Evolutionary conservation across 805 yeast genomes (phyloP).

Genomic region (Sungouiozyma intestinalis): DNA sequence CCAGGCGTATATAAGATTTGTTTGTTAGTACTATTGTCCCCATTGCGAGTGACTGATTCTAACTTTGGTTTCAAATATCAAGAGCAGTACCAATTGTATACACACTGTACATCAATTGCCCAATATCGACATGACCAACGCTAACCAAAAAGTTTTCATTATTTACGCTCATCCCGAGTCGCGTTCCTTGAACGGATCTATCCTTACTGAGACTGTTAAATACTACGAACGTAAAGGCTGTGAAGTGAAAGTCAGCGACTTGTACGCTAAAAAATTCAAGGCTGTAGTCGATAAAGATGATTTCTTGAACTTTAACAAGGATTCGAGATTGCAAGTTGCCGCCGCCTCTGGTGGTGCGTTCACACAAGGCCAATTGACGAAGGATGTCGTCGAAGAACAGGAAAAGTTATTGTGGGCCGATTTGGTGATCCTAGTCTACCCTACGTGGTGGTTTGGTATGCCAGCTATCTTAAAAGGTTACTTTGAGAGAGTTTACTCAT

Average conservation of each 20-base stretch:
- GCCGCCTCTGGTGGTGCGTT: conserved; percentile 14
- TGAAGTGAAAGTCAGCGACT: conserved; percentile 21
- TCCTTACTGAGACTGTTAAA: conserved; percentile 11
- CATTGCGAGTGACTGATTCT: too few relatives aligned
- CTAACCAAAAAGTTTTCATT: conserved; percentile 12
- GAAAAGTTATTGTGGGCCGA: conserved; percentile 25
- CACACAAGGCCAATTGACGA: conserved; percentile 11
- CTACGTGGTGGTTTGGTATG: conserved; percentile 26
- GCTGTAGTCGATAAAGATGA: conserved; percentile 14
- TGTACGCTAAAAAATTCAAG: conserved; percentile 19
- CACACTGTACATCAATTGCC: background rate
- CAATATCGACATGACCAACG: background rate
- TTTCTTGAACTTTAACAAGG: conserved; percentile 10
- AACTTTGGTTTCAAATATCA: too few relatives aligned
- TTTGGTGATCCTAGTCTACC: conserved; percentile 20
- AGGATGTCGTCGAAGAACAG: conserved; percentile 22
- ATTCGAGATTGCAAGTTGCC: conserved; percentile 9
- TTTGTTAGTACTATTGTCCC: too few relatives aligned
- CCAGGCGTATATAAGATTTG: background rate
- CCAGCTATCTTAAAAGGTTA: conserved; percentile 28
- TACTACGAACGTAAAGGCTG: conserved; percentile 16
- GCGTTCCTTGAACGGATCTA: conserved; percentile 17
- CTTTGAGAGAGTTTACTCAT: conserved; percentile 21
- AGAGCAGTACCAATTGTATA: too few relatives aligned
- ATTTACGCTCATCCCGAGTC: conserved; percentile 24